Conservation (phyloP, 2,329 filamentous ascomycete species). For the Raffaelea arxii region DNA sequence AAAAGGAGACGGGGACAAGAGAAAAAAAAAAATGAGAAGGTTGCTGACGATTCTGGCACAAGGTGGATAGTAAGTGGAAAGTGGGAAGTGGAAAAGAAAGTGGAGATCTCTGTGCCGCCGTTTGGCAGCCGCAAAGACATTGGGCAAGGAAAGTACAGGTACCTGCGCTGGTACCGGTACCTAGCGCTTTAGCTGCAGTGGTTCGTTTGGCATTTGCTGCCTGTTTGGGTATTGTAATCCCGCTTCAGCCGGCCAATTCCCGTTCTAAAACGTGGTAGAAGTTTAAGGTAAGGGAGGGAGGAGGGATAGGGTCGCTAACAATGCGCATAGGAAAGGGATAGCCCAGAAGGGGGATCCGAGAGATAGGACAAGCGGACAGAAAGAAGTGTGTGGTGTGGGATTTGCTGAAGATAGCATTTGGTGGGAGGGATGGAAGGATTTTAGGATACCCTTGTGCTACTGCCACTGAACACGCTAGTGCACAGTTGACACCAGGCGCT, state of each 20-base stretch:
- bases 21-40: constrained; percentile 1
- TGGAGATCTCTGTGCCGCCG: not conserved
- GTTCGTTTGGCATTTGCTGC: not conserved
- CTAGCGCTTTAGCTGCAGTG: not conserved
- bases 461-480: too few species aligned
- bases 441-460: too few species aligned
- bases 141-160: constrained; percentile 3
- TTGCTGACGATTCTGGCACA: too few species aligned
- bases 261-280: not conserved
- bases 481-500: too few species aligned
- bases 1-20: constrained; percentile 1
- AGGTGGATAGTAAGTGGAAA: constrained; percentile 1
- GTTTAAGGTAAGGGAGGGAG: not conserved
- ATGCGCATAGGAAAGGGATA: too few species aligned
- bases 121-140: not conserved
- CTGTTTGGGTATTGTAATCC: too few species aligned
- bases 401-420: too few species aligned
- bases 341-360: too few species aligned
- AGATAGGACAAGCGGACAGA: too few species aligned
- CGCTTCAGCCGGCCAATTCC: not conserved
- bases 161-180: not conserved
- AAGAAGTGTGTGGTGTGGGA: too few species aligned
- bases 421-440: too few species aligned
- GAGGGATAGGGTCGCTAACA: too few species aligned
- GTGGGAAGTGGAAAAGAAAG: constrained; percentile 3